A percentile compares a stretch with the other conserved stretches of the same genome.
Conservation (phyloP, 352 stramenopile genomes). For the Halophytophthora polymorphica region DNA sequence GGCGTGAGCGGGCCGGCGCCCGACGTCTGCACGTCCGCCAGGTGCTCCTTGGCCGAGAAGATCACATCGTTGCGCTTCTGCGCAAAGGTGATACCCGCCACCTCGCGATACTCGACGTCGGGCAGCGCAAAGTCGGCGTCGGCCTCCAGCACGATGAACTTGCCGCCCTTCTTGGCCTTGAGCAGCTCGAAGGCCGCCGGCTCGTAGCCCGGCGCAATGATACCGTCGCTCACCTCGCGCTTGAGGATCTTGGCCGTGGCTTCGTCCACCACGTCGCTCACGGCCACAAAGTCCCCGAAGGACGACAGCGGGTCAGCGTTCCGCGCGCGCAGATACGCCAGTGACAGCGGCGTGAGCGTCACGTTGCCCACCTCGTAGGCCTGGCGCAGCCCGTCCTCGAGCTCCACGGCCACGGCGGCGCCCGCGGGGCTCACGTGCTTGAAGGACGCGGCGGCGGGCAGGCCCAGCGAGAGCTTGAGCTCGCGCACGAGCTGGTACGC, state of each 20-base stretch:
- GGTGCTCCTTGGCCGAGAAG: constrained; percentile 90
- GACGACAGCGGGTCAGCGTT: constrained; percentile 99
- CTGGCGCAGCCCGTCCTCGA: constrained; percentile 89
- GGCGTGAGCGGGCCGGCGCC: constrained; percentile 82
- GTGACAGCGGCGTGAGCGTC: constrained; percentile 91
- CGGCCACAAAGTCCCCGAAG: constrained; percentile 99
- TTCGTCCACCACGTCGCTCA: constrained; percentile 98
- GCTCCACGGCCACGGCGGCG: constrained; percentile 96
- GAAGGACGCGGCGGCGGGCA: constrained; percentile 96
- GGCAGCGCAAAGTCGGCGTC: constrained; percentile 92
- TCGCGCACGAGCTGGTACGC: constrained; percentile 99
- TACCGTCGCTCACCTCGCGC: constrained; percentile 98
- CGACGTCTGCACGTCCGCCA: constrained; percentile 92
- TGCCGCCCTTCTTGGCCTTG: constrained; percentile 98
- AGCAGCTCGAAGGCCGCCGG: constrained; percentile 97
- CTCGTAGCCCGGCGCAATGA: constrained; percentile 98
- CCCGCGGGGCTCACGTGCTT: constrained; percentile 98
- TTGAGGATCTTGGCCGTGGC: constrained; percentile 98
- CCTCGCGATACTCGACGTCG: constrained; percentile 96
- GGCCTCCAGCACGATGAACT: constrained; percentile 98
- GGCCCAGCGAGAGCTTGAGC: constrained; percentile 91
- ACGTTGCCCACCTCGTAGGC: constrained; percentile 95
- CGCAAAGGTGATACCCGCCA: constrained; percentile 97
- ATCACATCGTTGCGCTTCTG: constrained; percentile 98
- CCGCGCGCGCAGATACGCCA: constrained; percentile 97